Base-by-base conservation (phyloP, 164 flowering plant species). In the Cinnamomum micranthum region DNA sequence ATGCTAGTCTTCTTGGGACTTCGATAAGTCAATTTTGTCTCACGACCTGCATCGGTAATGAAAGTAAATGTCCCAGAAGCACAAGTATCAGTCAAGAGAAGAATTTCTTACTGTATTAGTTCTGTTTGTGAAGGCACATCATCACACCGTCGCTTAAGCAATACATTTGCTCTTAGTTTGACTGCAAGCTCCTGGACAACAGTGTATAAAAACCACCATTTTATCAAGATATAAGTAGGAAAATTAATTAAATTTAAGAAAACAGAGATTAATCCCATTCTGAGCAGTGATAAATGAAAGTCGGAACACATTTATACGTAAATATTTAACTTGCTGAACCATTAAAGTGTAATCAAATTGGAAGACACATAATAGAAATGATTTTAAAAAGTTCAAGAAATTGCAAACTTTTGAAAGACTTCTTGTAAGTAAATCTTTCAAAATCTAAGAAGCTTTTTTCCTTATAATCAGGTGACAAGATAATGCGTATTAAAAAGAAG, bases 81-180 rank as follows among this genome's bases (percentile, higher is more conserved):
- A 23, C 15, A 25, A 65, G 68, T 7, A 4, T 10, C 50, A 28
- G n/a, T 31, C 15, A 31, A 28, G 41, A 67, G 27, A 12, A 50
- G 35, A 65, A 63, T 60, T 50, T 78, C 91, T 75, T 90, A 93
- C 98, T 93, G 98, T 71, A 89, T 82, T 68, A 93, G 87, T 83
- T 93, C 98, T 2, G 87, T 78, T 72, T 83, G 92, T 20, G 84
- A 76, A 76, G 98, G 97, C 63, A 88, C 73, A 52, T 86, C 90
- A 82, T 86, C 95, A 82, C 87, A 81, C 80, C 75, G 86, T 70
- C 87, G 80, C 85, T 86, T 88, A n/a, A 89, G 72, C 24, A 75
- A 74, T 64, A 89, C 35, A 47, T 85, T 75, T 62, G 62, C 87
- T 87, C 91, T 90, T 17, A 87, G 73, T 68, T 78, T 88, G 70